phyloP scores from a whole-genome alignment of 1,139 yeast genomes.

The Suhomyces anneliseae region DNA sequence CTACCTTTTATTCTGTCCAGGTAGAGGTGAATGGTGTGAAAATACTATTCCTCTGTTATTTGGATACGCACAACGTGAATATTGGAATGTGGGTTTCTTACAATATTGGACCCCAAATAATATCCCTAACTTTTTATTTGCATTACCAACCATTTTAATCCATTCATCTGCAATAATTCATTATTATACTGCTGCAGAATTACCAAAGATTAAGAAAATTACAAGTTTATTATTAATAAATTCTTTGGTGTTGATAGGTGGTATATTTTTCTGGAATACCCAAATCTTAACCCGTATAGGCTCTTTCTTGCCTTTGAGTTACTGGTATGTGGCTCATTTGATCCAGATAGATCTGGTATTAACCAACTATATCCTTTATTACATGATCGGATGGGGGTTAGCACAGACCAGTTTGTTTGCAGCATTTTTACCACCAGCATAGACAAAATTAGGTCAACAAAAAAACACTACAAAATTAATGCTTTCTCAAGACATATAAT shows the following conservation, averaged over 20 bases:
- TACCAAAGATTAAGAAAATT: conserved; percentile 35
- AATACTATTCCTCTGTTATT: conserved; percentile 59
- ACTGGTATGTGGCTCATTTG: conserved; percentile 63
- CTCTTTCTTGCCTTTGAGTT: conserved; percentile 70
- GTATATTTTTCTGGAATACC: conserved; percentile 70
- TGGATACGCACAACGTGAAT: conserved; percentile 71
- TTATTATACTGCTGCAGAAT: conserved; percentile 27
- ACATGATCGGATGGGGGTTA: conserved; percentile 54
- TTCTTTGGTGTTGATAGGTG: conserved; percentile 46
- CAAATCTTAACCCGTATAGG: conserved; percentile 82
- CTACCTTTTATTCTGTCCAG: conserved; percentile 56
- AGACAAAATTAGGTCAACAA: conserved; percentile 7
- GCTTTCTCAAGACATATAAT: too few species aligned
- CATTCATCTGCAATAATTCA: conserved; percentile 29
- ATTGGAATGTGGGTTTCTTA: conserved; percentile 85
- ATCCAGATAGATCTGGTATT: conserved; percentile 11
- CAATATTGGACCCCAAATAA: conserved; percentile 80
- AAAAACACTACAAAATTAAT: too few species aligned
- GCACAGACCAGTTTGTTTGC: conserved; percentile 63
- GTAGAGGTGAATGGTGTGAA: conserved; percentile 78
- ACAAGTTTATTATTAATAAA: conserved; percentile 39
- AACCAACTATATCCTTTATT: conserved; percentile 34
- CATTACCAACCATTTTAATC: conserved; percentile 61
- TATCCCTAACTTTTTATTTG: conserved; percentile 81
- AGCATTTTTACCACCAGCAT: conserved; percentile 77